Evolutionary conservation across 495 filamentous ascomycete genomes (phyloP), one percentile per base, ranked within the genome.

Genomic region (Amniculicola lignicola): DNA sequence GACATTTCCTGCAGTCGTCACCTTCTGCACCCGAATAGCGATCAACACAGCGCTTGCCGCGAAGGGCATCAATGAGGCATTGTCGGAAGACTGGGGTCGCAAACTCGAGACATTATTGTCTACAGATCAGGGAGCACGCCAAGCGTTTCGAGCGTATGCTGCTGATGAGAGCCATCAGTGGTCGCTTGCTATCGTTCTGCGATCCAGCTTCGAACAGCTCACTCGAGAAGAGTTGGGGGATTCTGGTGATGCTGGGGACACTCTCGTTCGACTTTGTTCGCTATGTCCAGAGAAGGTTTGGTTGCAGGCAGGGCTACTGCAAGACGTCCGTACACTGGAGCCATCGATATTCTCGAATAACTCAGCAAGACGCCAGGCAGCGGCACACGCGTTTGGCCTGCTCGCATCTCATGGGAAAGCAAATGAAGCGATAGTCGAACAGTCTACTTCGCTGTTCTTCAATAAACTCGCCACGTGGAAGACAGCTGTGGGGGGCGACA

Each of bases 1-100:
- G 42, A 79, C 83, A 2, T 84, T 87, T 52, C 71, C 80, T 18
- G 72, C 83, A 24, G 81, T 87, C 19, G 71, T 94, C 45, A 72
- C 75, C 1, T 95, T 88, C 62, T 83, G 84, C 56, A 83, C 83
- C 25, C 81, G 83, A 19, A 80, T 90, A n/a, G 71, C 94, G 2
- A 76, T 94, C 27, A 78, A 86, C 60, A 75, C 87, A 50, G 87
- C 88, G 3, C 75, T 95, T 33, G 72, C 73, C 11, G 72, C 77
- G 7, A 75, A 77, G 4, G 64, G 68, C 0, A 72, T 74, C 10
- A 50, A 68, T 4, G 67, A 86, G 15, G 79, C 78, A 7, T 72
- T 90, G 29, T 85, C 94, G 57, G 80, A 85, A 49, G 88, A 92
- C 43, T 96, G 92, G 92, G 90, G 91, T 55, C 75, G 82, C 21